Base-by-base conservation (phyloP, 495 filamentous ascomycete species). In the Pyrenopolyporus hunteri region DNA sequence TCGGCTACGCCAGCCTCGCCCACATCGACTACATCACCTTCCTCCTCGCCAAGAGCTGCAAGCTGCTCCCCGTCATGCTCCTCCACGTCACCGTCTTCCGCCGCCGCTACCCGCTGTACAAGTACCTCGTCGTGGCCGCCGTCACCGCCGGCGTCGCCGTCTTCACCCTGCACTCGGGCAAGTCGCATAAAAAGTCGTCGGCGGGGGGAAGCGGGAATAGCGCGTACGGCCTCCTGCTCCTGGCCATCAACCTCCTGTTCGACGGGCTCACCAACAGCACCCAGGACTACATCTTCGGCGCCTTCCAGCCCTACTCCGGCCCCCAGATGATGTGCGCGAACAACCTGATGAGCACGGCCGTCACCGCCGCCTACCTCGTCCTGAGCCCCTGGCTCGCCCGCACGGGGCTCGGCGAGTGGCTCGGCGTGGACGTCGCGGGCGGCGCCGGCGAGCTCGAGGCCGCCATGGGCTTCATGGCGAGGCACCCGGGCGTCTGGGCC, bases 261-360 rank as follows among this genome's bases (percentile, higher is more conserved):
- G 94, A 98, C 74, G 94, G 94, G 48, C 81, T 98, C 54, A 98
- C 93, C 36, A 98, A 98, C 72, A 90, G 86, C 45, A 97, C 92
- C 23, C 94, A 98, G 80, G 94, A 98, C 73, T 87, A 97, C 73
- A 91, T 98, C 75, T 97, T 97, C 74, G 72, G 71, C 47, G 83
- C 85, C 6, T 92, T 89, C 74, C 85, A 84, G 60, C 82, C 85
- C 14, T 96, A 92, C 74, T 81, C 84, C 10, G 95, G 95, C 1
- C 92, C 93, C 46, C 95, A 98, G 83, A 98, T 98, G 94, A 98
- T 98, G 94, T 91, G 91, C 56, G 95, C 93, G n/a, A 90, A 96
- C 68, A 98, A 97, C 67, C 73, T 96, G 26, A 85, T 98, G 63
- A 86, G 82, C 33, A 93, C 91, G 0, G 57, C 82, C 25, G 73